These are phyloP conservation scores for Bacidia rubella DNA, from an alignment of 495 filamentous ascomycete species.

Conservation along the genomic window DNA sequence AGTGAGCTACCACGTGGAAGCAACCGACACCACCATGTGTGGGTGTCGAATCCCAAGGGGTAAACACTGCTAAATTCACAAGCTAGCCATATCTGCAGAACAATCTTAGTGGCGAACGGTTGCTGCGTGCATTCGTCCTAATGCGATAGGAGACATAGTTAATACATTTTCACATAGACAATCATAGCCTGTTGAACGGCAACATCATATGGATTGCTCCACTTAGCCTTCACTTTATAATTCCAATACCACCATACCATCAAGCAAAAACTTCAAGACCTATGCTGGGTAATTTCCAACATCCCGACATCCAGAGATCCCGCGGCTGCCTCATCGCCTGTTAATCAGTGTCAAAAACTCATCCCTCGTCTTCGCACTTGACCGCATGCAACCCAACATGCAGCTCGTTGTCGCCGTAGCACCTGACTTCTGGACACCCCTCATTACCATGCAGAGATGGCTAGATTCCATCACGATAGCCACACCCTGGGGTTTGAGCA, in stretches of 20 bases:
- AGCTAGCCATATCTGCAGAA: too few species aligned
- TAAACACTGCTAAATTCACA: too few species aligned
- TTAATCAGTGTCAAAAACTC: conserved; percentile 83
- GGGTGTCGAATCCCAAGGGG: too few species aligned
- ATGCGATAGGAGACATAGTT: too few species aligned
- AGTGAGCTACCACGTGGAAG: too few species aligned
- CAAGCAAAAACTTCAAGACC: not conserved
- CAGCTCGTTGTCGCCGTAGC: conserved; percentile 87
- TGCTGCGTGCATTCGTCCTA: too few species aligned
- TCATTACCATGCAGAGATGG: conserved; percentile 98
- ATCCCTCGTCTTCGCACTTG: conserved; percentile 82
- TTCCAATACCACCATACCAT: not conserved
- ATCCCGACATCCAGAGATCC: not conserved
- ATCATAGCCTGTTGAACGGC: not conserved
- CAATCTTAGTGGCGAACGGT: too few species aligned
- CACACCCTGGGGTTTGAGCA: conserved; percentile 86
- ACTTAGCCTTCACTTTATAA: not conserved
- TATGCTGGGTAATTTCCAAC: not conserved
- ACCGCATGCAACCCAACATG: conserved; percentile 86
- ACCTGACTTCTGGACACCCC: conserved; percentile 80
- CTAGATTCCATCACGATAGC: conserved; percentile 95
- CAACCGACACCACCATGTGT: too few species aligned
- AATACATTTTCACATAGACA: too few species aligned
- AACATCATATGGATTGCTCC: not conserved
- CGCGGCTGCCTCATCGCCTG: conserved; percentile 25